Conservation (phyloP, 352 stramenopile genomes). For the Paralagenidium karlingii region DNA sequence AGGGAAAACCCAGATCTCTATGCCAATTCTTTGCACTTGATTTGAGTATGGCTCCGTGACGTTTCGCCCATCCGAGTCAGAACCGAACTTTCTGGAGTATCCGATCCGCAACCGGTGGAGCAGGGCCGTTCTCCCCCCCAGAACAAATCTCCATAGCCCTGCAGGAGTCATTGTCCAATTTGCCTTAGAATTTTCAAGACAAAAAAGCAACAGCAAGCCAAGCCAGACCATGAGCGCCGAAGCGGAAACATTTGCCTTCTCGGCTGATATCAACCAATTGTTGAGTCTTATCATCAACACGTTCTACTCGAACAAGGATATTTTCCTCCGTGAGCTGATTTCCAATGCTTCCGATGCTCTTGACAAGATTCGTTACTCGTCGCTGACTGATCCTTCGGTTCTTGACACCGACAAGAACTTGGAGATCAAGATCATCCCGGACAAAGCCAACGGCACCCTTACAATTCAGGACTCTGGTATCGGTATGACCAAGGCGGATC, state of each 20-base stretch:
- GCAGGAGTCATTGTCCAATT: not conserved
- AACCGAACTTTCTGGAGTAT: not conserved
- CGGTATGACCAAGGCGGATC: constrained; percentile 99
- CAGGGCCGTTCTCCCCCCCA: no score
- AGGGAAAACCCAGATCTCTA: constrained; percentile 8
- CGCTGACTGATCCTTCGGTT: constrained; percentile 92
- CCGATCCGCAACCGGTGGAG: no score
- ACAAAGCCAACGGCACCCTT: constrained; percentile 99
- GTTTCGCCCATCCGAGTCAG: not conserved
- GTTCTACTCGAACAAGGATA: constrained; percentile 99
- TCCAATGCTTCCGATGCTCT: constrained; percentile 95
- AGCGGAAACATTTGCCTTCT: constrained; percentile 99
- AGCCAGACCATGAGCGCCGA: constrained; percentile 58
- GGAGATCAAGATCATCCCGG: constrained; percentile 98
- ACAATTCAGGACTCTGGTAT: constrained; percentile 98
- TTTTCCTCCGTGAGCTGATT: constrained; percentile 96
- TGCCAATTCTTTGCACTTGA: no score
- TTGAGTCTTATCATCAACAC: constrained; percentile 97
- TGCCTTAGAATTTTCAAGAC: not conserved
- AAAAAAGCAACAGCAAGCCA: not conserved
- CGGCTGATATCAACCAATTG: constrained; percentile 99
- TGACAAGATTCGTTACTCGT: constrained; percentile 97
- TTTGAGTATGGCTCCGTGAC: no score
- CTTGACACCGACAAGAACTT: constrained; percentile 96
- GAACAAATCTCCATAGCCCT: not conserved